Evolutionary conservation across 345 rosid species (phyloP), one percentile per base, ranked within the genome.

Genomic region (Citrus medica): DNA sequence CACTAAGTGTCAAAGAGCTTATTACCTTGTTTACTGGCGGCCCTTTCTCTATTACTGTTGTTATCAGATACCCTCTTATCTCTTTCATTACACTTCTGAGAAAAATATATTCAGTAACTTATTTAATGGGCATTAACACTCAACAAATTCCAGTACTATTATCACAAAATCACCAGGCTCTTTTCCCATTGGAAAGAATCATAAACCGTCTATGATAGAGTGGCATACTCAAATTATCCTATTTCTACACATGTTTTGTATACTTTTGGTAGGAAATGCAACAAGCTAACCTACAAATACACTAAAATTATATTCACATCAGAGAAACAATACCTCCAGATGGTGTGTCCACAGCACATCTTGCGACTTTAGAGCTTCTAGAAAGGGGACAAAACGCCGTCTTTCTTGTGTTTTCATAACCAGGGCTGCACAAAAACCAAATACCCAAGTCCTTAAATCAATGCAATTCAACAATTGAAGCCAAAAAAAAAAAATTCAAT

Each of bases 271-370:
- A 53, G 22, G 7, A 25, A 21, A 46, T 69, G 13, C 9, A 68
- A 27, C 53, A 60, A 60, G 77, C 17, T 38, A 38, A 14, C 14
- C 25, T 12, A 38, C 21, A 4, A 60, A 37, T 24, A 60, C 56
- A 60, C 56, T 7, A n/a, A 60, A 35, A 25, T 48, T 19, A 6
- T 19, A 24, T 60, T 46, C 27, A 16, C 19, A 74, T 14, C 28
- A 38, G 17, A 59, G 40, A 71, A 65, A 6, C 17, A 69, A n/a
- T 85, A 95, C 98, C 97, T 88, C 88, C 98, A 78, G 83, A 87
- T 1, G 97, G 87, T 25, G 90, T 82, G 78, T 87, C 90, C 42
- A 83, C 78, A 6, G 95, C 79, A 82, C 98, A 95, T 78, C 78
- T 86, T 63, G 83, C 83, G 74, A 69, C 71, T 80, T 64, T 80